Percentiles rank a stretch among this genome's conserved stretches.
Evolutionary conservation across 805 yeast genomes (phyloP).

Genomic region (Candida tallmaniae): DNA sequence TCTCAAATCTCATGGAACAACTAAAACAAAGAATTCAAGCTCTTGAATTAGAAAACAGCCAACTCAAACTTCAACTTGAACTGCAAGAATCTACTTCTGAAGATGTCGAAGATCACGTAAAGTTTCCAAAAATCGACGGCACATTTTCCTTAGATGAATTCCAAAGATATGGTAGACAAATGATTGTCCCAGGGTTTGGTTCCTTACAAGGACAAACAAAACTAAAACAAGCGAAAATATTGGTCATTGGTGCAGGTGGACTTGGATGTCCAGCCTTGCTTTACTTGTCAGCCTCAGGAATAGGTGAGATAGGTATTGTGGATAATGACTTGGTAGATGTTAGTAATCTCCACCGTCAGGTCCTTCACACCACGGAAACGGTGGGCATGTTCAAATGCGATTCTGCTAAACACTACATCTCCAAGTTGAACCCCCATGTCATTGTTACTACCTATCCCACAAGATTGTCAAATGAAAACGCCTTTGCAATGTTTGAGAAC

Average conservation of each 20-base stretch:
- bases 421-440: constrained; percentile 65
- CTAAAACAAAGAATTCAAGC: constrained; percentile 15
- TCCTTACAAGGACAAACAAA: constrained; percentile 46
- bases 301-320: constrained; percentile 79
- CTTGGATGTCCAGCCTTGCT: constrained; percentile 88
- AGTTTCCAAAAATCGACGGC: neutral
- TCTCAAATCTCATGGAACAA: neutral
- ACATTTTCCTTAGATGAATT: constrained; percentile 57
- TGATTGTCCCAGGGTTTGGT: constrained; percentile 84
- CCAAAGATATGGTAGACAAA: constrained; percentile 85
- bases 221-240: constrained; percentile 53
- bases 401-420: constrained; percentile 61
- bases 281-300: constrained; percentile 83
- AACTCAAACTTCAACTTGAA: constrained; percentile 7
- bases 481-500: constrained; percentile 52
- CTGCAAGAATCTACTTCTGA: too few species aligned
- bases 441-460: constrained; percentile 47
- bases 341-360: constrained; percentile 87
- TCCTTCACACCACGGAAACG: constrained; percentile 62
- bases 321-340: constrained; percentile 83
- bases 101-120: too few species aligned
- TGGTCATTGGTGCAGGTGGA: constrained; percentile 96
- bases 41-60: constrained; percentile 16
- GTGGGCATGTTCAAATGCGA: constrained; percentile 74
- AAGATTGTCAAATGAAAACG: constrained; percentile 51